Percentiles rank a stretch among this genome's conserved stretches.
Conservation (phyloP, 2,329 filamentous ascomycete species). For the Ophiostoma ips region DNA sequence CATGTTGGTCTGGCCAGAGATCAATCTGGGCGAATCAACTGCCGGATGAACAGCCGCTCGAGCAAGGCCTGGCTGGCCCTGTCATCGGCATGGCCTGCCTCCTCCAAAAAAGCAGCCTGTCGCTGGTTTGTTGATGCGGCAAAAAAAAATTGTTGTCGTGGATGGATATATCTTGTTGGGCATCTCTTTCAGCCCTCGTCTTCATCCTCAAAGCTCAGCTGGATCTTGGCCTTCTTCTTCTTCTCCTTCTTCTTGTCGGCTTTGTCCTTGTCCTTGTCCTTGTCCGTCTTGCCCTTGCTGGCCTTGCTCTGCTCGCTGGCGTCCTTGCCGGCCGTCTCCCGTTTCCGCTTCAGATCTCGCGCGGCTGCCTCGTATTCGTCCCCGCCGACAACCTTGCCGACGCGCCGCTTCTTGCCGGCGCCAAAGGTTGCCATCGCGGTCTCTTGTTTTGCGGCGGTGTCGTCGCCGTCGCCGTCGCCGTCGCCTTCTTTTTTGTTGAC, state of each 20-base stretch:
- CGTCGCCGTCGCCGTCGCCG: constrained; percentile 13
- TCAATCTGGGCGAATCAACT: too few relatives aligned
- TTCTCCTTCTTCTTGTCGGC: constrained; percentile 31
- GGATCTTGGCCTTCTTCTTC: constrained; percentile 50
- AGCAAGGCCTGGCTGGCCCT: too few relatives aligned
- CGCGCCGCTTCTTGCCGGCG: neutral
- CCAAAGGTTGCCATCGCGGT: neutral
- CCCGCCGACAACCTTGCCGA: constrained; percentile 12
- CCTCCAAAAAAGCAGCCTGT: too few relatives aligned
- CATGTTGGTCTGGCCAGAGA: too few relatives aligned
- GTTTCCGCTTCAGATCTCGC: neutral
- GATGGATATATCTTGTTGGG: too few relatives aligned
- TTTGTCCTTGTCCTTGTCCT: constrained; percentile 1
- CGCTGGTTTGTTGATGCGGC: too few relatives aligned
- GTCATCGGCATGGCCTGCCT: too few relatives aligned
- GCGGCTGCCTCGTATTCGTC: constrained; percentile 8
- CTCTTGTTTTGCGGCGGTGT: too few relatives aligned
- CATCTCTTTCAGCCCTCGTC: constrained; percentile 24
- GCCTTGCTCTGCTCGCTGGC: neutral
- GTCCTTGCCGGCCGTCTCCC: neutral
- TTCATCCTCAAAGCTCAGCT: constrained; percentile 53
- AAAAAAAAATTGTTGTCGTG: too few relatives aligned
- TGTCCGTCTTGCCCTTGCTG: constrained; percentile 8
- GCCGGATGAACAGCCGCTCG: too few relatives aligned
- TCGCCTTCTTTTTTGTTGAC: constrained; percentile 13